Evolutionary conservation across 441 rosid genomes (phyloP).

Genomic region (Erodium texanum): DNA sequence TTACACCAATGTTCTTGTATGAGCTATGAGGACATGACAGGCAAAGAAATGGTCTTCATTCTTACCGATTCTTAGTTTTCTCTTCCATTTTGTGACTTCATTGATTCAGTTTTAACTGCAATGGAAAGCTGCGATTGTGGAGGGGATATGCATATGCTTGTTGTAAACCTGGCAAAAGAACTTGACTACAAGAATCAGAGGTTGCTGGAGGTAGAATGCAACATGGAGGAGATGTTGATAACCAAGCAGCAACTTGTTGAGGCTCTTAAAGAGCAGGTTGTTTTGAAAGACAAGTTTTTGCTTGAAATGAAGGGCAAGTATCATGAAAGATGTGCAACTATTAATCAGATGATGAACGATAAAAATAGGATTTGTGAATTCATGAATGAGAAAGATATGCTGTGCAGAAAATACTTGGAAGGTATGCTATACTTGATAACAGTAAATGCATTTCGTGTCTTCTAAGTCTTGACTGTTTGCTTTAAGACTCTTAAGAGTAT

Average conservation of each 20-base stretch:
- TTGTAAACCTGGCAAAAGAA: slow-evolving; percentile 13
- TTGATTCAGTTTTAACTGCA: not conserved
- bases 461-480: not conserved
- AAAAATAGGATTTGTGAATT: not conserved
- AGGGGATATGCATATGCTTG: slow-evolving; percentile 16
- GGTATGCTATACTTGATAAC: slow-evolving; percentile 8
- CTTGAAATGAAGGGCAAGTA: not conserved
- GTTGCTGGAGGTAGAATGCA: slow-evolving; percentile 14
- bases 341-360: not conserved
- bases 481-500: not conserved
- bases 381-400: slow-evolving; percentile 15
- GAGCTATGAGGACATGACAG: too few relatives aligned
- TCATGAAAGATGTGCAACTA: not conserved
- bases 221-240: not conserved
- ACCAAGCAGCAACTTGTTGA: not conserved
- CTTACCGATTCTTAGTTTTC: too few relatives aligned
- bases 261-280: slow-evolving; percentile 14
- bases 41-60: too few relatives aligned
- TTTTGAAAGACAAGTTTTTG: not conserved
- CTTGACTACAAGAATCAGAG: slow-evolving; percentile 20
- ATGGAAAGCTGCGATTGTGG: not conserved
- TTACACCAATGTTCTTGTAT: too few relatives aligned
- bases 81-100: not conserved
- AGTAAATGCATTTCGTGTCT: not conserved
- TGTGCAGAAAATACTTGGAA: slow-evolving; percentile 7